Conservation (phyloP, 2,329 filamentous ascomycete species). For the Fusarium pseudograminearum region DNA sequence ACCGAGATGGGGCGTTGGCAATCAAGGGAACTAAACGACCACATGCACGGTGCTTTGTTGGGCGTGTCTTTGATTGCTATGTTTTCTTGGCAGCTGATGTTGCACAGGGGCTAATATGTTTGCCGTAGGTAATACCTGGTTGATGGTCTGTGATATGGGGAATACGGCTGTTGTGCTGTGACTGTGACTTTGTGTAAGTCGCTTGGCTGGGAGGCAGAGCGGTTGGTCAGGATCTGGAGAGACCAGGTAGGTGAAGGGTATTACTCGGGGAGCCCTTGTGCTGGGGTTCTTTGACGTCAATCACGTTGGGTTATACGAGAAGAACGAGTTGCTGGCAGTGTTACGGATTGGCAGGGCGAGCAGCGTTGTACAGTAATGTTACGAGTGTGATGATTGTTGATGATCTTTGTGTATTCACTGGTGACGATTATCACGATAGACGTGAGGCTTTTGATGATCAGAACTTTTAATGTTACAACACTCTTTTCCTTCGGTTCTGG, state of each 20-base stretch:
- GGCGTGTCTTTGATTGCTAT: constrained; percentile 8
- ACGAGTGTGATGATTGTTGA: background rate
- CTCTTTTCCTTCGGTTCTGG: constrained; percentile 5
- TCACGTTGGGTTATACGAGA: constrained; percentile 9
- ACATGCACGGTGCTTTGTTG: constrained; percentile 3
- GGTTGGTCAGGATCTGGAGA: constrained; percentile 13
- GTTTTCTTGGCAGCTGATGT: constrained; percentile 6
- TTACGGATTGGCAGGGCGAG: constrained; percentile 17
- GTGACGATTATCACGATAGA: constrained; percentile 13
- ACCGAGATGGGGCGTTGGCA: constrained; percentile 12
- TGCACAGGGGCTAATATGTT: constrained; percentile 16
- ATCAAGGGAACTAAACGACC: constrained; percentile 6
- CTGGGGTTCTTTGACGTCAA: constrained; percentile 21
- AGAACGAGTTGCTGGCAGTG: background rate
- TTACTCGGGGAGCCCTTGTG: constrained; percentile 8
- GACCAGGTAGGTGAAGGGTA: background rate
- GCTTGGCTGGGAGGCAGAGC: constrained; percentile 18
- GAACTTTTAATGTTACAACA: background rate
- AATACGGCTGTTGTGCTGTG: constrained; percentile 13
- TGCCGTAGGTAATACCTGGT: constrained; percentile 2
- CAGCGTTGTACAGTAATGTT: background rate
- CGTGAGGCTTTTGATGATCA: constrained; percentile 32
- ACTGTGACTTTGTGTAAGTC: constrained; percentile 26
- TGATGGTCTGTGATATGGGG: background rate
- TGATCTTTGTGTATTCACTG: constrained; percentile 1